Conservation (phyloP, 345 rosid species). For the Brassica rapa region DNA sequence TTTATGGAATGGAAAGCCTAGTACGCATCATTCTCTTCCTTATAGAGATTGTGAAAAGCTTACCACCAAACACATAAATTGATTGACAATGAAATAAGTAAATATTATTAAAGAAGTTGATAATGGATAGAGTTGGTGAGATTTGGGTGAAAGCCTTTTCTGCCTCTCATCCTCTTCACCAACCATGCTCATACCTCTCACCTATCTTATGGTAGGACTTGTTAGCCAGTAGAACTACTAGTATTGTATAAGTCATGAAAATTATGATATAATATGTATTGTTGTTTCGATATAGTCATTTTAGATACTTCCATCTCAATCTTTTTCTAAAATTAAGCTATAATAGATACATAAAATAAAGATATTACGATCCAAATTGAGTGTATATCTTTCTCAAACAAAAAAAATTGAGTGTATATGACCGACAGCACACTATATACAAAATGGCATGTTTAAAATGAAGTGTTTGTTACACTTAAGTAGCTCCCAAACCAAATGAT, state of each 20-base stretch:
- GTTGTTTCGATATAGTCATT: not conserved
- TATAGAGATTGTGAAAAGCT: conserved; percentile 5
- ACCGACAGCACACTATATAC: not conserved
- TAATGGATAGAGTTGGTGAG: conserved; percentile 36
- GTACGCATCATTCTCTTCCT: conserved; percentile 17
- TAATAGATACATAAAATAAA: not conserved
- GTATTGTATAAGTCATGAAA: not conserved
- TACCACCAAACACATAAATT: conserved; percentile 23
- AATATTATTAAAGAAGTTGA: not conserved
- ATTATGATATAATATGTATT: not conserved
- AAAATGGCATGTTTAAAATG: conserved; percentile 6
- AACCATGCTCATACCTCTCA: conserved; percentile 27
- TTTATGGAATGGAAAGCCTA: conserved; percentile 4
- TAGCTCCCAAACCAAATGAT: not conserved
- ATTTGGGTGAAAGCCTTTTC: conserved; percentile 23
- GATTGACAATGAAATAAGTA: not conserved
- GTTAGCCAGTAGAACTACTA: not conserved
- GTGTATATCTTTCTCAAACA: not conserved
- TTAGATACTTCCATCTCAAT: not conserved
- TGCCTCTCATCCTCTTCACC: conserved; percentile 12
- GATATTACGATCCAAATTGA: not conserved
- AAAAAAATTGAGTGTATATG: not conserved
- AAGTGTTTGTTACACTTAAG: not conserved
- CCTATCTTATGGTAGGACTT: conserved; percentile 25
- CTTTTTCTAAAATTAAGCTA: not conserved